These are phyloP conservation scores for Aspergillus saccharolyticus DNA, from an alignment of 495 filamentous ascomycete genomes.

Conservation along the genomic window DNA sequence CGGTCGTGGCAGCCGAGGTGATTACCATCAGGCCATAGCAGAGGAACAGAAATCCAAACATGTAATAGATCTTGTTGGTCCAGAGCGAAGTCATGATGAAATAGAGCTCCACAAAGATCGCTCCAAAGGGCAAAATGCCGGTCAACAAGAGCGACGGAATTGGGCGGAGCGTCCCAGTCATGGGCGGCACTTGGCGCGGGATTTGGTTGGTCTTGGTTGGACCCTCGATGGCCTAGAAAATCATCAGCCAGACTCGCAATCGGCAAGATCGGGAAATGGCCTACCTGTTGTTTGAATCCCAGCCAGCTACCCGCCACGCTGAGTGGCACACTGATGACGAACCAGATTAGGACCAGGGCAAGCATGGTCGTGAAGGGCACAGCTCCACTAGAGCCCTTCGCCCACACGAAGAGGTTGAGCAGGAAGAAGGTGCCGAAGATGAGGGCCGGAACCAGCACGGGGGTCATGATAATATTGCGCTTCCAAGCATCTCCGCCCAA, in stretches of 20 bases:
- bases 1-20: constrained; percentile 85
- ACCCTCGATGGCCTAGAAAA: constrained; percentile 51
- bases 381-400: constrained; percentile 80
- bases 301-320: constrained; percentile 89
- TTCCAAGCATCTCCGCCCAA: constrained; percentile 93
- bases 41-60: constrained; percentile 98
- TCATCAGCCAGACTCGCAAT: constrained; percentile 12
- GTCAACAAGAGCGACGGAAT: constrained; percentile 84
- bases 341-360: constrained; percentile 89
- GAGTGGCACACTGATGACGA: constrained; percentile 87
- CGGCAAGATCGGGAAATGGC: constrained; percentile 2
- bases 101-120: constrained; percentile 96
- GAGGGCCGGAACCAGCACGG: constrained; percentile 75
- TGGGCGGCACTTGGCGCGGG: constrained; percentile 87
- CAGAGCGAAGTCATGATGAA: constrained; percentile 98
- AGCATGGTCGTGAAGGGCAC: constrained; percentile 98
- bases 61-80: constrained; percentile 98
- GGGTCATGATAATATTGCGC: constrained; percentile 83
- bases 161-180: constrained; percentile 72
- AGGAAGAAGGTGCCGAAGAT: constrained; percentile 90
- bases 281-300: constrained; percentile 65
- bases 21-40: constrained; percentile 98
- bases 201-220: constrained; percentile 97
- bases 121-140: constrained; percentile 87
- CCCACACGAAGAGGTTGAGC: constrained; percentile 94